Evolutionary conservation across 2,329 filamentous ascomycete genomes (phyloP).

Genomic region (Aspergillus texensis): DNA sequence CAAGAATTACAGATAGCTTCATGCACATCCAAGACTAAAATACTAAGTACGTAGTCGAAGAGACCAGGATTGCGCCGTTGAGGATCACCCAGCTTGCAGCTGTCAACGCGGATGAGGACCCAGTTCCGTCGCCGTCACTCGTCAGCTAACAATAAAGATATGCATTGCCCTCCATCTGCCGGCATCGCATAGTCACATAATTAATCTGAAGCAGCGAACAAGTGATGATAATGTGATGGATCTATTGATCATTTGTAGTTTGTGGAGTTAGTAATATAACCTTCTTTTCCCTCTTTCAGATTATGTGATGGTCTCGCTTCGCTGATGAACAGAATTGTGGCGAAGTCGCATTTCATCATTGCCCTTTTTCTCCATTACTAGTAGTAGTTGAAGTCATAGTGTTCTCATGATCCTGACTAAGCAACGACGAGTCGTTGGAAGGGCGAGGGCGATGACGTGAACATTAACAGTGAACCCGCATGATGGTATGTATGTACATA

Average conservation of each 20-base stretch:
- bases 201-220: slow-evolving; percentile 12
- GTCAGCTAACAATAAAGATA: not conserved
- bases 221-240: slow-evolving; percentile 25
- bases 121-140: not conserved
- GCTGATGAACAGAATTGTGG: not conserved
- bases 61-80: slow-evolving; percentile 12
- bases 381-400: too few relatives aligned
- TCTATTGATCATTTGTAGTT: slow-evolving; percentile 7
- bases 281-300: not conserved
- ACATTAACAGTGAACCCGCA: not conserved
- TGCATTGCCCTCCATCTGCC: not conserved
- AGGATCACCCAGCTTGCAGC: slow-evolving; percentile 18
- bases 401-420: not conserved
- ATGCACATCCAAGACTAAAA: not conserved
- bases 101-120: slow-evolving; percentile 13
- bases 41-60: not conserved
- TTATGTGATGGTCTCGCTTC: not conserved
- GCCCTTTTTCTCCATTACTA: too few relatives aligned
- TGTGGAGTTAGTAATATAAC: not conserved
- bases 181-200: not conserved
- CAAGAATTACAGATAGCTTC: not conserved
- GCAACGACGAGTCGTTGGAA: not conserved
- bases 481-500: not conserved
- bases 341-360: not conserved
- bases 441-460: not conserved